Percentiles rank a stretch among this genome's conserved stretches.
phyloP scores from a whole-genome alignment of 2,329 filamentous ascomycete genomes.

The Monosporascus sp. region DNA sequence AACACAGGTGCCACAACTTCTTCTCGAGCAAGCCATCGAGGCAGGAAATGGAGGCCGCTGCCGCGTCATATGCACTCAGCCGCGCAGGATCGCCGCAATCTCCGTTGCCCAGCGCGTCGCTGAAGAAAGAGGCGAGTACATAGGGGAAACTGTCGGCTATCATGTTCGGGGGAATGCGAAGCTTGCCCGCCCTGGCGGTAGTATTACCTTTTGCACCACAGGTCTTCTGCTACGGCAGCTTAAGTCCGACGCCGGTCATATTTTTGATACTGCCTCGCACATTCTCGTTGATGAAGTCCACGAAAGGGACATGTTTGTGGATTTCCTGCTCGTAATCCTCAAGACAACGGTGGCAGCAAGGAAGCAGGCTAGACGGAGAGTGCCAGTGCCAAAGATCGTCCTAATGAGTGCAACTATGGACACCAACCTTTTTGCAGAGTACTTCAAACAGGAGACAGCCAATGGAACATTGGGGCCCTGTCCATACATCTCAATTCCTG shows the following conservation, averaged over 20 bases:
- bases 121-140: slow-evolving; percentile 34
- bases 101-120: slow-evolving; percentile 42
- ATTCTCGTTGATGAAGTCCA: slow-evolving; percentile 45
- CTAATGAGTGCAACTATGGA: slow-evolving; percentile 7
- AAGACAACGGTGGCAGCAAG: too few species aligned
- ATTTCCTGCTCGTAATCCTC: too few species aligned
- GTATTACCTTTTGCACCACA: slow-evolving; percentile 45
- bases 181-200: slow-evolving; percentile 21
- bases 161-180: slow-evolving; percentile 37
- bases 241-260: slow-evolving; percentile 30
- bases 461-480: background rate
- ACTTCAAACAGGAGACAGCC: background rate
- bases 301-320: slow-evolving; percentile 17
- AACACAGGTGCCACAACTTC: slow-evolving; percentile 45
- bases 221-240: slow-evolving; percentile 42
- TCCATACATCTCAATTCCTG: slow-evolving; percentile 3
- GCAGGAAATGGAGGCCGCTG: slow-evolving; percentile 34
- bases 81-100: slow-evolving; percentile 40
- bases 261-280: slow-evolving; percentile 38
- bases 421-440: slow-evolving; percentile 2
- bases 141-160: slow-evolving; percentile 40
- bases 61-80: slow-evolving; percentile 46
- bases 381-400: slow-evolving; percentile 4
- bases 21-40: slow-evolving; percentile 41
- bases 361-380: background rate